phyloP scores from a whole-genome alignment of 192 early-diverging fungal genomes.

The Mortierella hygrophila region DNA sequence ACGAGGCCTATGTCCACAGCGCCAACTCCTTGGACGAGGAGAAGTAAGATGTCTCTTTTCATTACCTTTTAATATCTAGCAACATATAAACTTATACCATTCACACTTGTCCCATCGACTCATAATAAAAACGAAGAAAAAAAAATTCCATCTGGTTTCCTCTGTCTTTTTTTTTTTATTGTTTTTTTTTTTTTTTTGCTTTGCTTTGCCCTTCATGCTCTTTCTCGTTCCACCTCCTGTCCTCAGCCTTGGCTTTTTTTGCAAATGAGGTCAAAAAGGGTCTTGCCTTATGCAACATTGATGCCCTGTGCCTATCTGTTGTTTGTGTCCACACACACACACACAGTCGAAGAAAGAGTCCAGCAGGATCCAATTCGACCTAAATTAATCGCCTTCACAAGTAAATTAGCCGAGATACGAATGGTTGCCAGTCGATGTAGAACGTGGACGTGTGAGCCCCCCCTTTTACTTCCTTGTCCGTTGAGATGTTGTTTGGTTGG shows the following conservation, averaged over 20 bases:
- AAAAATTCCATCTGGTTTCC: background rate
- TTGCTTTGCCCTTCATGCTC: background rate
- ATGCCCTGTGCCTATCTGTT: background rate
- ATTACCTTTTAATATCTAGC: background rate
- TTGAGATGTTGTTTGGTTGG: background rate
- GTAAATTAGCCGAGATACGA: background rate
- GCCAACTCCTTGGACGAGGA: constrained; percentile 31
- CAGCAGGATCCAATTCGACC: background rate
- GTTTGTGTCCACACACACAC: too few species aligned
- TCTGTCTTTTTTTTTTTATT: background rate
- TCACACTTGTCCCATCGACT: background rate
- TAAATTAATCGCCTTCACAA: background rate
- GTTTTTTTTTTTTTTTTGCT: background rate
- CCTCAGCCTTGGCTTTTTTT: too few species aligned
- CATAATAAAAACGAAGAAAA: constrained; percentile 8
- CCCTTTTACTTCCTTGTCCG: background rate
- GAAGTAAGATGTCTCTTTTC: constrained; percentile 8
- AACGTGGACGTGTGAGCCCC: constrained; percentile 6
- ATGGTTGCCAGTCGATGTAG: background rate
- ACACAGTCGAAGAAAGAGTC: background rate
- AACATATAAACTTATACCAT: constrained; percentile 9
- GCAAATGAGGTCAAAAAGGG: background rate
- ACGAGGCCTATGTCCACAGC: background rate
- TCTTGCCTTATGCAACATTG: too few species aligned
- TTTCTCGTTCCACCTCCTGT: background rate